Evolutionary conservation across 768 basidiomycete genomes (phyloP).

Genomic region (Russula olivacea): DNA sequence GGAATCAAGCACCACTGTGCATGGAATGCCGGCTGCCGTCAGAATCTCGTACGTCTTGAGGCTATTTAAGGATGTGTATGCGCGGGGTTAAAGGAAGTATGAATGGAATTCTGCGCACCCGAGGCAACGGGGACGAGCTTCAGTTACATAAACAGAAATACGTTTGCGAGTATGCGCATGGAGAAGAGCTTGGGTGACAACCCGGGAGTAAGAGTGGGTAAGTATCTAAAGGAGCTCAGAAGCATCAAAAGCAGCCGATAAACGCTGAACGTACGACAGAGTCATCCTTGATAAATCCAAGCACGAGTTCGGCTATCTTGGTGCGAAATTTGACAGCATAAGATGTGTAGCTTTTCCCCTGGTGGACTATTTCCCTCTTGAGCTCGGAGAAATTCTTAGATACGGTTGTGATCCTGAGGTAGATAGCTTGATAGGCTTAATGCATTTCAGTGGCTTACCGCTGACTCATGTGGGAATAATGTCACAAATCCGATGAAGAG

Average conservation of each 20-base stretch:
- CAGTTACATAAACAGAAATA: constrained; percentile 96
- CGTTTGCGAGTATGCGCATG: constrained; percentile 87
- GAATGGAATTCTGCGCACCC: constrained; percentile 48
- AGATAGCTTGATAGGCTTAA: constrained; percentile 20
- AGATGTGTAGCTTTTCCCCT: constrained; percentile 70
- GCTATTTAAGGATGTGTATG: constrained; percentile 38
- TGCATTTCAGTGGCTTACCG: constrained; percentile 42
- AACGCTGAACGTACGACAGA: constrained; percentile 54
- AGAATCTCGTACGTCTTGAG: constrained; percentile 87
- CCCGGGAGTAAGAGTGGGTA: constrained; percentile 94
- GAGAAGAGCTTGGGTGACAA: constrained; percentile 89
- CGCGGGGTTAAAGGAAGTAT: constrained; percentile 13
- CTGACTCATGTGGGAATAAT: constrained; percentile 73
- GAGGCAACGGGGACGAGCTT: constrained; percentile 83
- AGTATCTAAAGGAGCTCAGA: constrained; percentile 58
- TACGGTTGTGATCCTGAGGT: constrained; percentile 14
- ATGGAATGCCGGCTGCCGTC: constrained; percentile 86
- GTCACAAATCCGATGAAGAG: constrained; percentile 89
- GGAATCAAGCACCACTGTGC: constrained; percentile 91
- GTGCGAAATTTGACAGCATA: constrained; percentile 81
- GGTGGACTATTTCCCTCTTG: constrained; percentile 75
- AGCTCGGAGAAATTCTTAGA: constrained; percentile 74
- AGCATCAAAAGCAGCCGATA: constrained; percentile 18
- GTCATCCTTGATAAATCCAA: constrained; percentile 92
- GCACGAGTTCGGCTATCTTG: constrained; percentile 84